These are phyloP conservation scores for Ascochyta pisi DNA, from an alignment of 2,329 filamentous ascomycete genomes.

Conservation along the genomic window DNA sequence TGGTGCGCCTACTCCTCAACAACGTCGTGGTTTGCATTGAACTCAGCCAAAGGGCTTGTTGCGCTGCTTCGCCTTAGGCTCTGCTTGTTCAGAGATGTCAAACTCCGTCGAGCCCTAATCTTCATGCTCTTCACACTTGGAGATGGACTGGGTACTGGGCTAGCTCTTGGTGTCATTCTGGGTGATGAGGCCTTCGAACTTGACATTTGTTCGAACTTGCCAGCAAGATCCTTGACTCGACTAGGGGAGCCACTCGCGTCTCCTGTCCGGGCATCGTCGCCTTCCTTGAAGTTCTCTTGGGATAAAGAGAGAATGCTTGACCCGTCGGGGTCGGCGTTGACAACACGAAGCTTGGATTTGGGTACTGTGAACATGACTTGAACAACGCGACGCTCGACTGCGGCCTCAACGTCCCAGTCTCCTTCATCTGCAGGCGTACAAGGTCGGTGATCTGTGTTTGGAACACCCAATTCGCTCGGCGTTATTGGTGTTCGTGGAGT, in stretches of 20 bases:
- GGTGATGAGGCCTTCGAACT: neutral
- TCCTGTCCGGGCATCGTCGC: slow-evolving; percentile 10
- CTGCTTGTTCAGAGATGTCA: too few relatives aligned
- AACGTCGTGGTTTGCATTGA: too few relatives aligned
- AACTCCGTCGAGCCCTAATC: slow-evolving; percentile 28
- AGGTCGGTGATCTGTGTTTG: slow-evolving; percentile 26
- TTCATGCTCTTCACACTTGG: slow-evolving; percentile 26
- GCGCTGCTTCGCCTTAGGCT: too few relatives aligned
- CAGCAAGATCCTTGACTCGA: slow-evolving; percentile 41
- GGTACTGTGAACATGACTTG: slow-evolving; percentile 89
- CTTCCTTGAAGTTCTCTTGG: slow-evolving; percentile 23
- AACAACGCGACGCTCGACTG: slow-evolving; percentile 56
- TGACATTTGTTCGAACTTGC: slow-evolving; percentile 38
- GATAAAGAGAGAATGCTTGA: slow-evolving; percentile 37
- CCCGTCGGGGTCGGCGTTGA: slow-evolving; percentile 64
- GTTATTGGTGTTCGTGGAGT: slow-evolving; percentile 39
- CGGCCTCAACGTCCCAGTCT: slow-evolving; percentile 60
- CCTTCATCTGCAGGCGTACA: slow-evolving; percentile 49
- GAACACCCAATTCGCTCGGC: slow-evolving; percentile 30
- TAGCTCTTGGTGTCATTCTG: slow-evolving; percentile 11
- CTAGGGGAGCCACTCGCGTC: slow-evolving; percentile 19
- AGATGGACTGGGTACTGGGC: slow-evolving; percentile 14
- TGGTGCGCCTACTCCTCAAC: too few relatives aligned
- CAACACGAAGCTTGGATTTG: slow-evolving; percentile 83
- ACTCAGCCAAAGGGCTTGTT: too few relatives aligned